phyloP scores from a whole-genome alignment of 805 yeast genomes.

The Wickerhamomyces chaumierensis region DNA sequence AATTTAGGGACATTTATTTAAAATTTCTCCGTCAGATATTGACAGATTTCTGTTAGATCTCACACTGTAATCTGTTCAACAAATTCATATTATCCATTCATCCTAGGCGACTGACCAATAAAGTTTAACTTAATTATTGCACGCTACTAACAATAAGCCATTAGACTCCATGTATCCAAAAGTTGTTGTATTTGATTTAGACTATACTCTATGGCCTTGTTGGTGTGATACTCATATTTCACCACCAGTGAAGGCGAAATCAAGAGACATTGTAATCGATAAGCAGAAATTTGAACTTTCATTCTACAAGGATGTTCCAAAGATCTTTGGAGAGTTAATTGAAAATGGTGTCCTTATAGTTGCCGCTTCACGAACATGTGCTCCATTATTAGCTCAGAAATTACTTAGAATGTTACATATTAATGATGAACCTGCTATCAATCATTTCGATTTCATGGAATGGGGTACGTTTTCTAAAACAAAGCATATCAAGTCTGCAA shows the following conservation, averaged over 20 bases:
- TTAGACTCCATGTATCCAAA: constrained; percentile 23
- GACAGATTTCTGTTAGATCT: no score
- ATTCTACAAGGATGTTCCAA: constrained; percentile 59
- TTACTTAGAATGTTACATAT: constrained; percentile 43
- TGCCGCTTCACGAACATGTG: constrained; percentile 71
- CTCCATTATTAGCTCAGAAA: constrained; percentile 67
- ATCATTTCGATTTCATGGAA: constrained; percentile 45
- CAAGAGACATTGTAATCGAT: constrained; percentile 34
- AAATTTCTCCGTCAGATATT: no score
- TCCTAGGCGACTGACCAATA: no score
- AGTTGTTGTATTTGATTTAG: constrained; percentile 64
- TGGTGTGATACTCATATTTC: constrained; percentile 74
- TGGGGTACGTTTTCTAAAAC: constrained; percentile 61
- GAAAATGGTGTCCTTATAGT: constrained; percentile 38
- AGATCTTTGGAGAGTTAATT: constrained; percentile 42
- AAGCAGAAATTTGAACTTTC: constrained; percentile 39
- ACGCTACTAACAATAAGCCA: no score
- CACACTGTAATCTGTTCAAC: no score
- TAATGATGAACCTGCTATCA: constrained; percentile 38
- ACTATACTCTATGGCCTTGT: constrained; percentile 72
- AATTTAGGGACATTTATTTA: no score
- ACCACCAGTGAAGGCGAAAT: constrained; percentile 35
- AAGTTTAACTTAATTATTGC: no score
- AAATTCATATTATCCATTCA: not conserved
- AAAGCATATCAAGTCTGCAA: constrained; percentile 45